Evolutionary conservation across 176 grass and related monocot species (phyloP), one percentile per base, ranked within the genome.

Genomic region (Oryza australiensis): DNA sequence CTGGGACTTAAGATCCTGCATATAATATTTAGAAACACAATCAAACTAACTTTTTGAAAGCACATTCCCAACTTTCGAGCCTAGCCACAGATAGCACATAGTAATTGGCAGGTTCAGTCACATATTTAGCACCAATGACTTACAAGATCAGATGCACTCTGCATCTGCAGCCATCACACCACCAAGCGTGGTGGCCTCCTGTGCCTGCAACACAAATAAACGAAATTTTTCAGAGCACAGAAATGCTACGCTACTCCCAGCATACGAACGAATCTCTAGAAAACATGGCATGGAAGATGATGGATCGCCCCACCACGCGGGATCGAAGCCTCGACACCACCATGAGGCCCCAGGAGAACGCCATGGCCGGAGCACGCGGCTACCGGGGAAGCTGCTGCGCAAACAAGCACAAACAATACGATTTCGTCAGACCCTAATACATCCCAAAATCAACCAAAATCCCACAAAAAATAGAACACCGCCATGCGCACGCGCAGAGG

Each of bases 151-250:
- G 90, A 84, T 49, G 93, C 55, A 59, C 85, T 95, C 88, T 98
- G 93, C 63, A 93, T 88, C 86, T 98, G 96, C 84, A 98, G 68
- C 92, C 96, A 98, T 82, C 93, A 98, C 79, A 33, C 92, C 94
- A 26, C 96, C 96, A 59, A 98, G 90, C 67, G 88, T 82, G 62
- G 82, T 95, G 43, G 87, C 86, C 82, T 98, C 92, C 68, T 93
- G 90, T 48, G 72, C 77, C 95, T 98, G 73, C 26, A 79, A n/a
- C 55, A 82, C 35, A n/a, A 24, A 78, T 18, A 9, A 85, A 12
- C 60, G 27, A 55, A 22, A 74, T 53, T 32, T 62, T 43, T 66
- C 62, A 72, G 66, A 15, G 80, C 72, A 55, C 16, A n/a, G 2
- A 41, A 42, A 24, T 24, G 68, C 43, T 12, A 53, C 41, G n/a